phyloP scores from a whole-genome alignment of 2,329 filamentous ascomycete species.

The Ophiostoma ulmi region DNA sequence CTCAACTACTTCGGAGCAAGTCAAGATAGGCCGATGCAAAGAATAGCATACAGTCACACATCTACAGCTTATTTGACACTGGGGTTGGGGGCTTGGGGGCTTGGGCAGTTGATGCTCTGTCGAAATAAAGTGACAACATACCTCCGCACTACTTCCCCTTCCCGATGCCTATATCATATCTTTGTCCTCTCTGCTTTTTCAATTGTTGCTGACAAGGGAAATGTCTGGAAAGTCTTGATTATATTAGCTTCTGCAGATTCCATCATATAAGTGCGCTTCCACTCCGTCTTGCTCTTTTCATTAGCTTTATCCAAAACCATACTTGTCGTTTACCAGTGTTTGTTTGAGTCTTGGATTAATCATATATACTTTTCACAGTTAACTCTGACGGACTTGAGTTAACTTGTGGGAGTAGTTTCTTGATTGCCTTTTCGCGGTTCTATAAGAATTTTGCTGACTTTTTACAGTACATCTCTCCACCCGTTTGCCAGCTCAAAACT shows the following conservation, averaged over 20 bases:
- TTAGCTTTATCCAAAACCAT: no score
- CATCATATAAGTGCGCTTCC: not conserved
- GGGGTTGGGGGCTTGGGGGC: not conserved
- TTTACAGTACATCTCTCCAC: not conserved
- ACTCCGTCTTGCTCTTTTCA: no score
- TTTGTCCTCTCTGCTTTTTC: not conserved
- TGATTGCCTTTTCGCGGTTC: no score
- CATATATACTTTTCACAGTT: not conserved
- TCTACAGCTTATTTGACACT: not conserved
- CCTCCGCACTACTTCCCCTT: not conserved
- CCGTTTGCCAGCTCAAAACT: not conserved
- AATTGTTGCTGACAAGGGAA: not conserved
- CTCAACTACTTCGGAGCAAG: not conserved
- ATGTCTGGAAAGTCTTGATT: no score
- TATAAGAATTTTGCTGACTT: not conserved
- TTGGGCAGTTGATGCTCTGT: not conserved
- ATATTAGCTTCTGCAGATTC: not conserved
- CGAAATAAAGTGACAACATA: not conserved
- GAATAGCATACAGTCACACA: not conserved
- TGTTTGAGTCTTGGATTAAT: not conserved
- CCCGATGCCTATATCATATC: not conserved
- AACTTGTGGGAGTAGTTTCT: not conserved
- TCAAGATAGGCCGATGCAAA: not conserved
- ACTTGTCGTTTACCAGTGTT: not conserved
- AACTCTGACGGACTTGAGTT: not conserved